Evolutionary conservation across 495 filamentous ascomycete genomes (phyloP).

Genomic region (Jackrogersella multiformis): DNA sequence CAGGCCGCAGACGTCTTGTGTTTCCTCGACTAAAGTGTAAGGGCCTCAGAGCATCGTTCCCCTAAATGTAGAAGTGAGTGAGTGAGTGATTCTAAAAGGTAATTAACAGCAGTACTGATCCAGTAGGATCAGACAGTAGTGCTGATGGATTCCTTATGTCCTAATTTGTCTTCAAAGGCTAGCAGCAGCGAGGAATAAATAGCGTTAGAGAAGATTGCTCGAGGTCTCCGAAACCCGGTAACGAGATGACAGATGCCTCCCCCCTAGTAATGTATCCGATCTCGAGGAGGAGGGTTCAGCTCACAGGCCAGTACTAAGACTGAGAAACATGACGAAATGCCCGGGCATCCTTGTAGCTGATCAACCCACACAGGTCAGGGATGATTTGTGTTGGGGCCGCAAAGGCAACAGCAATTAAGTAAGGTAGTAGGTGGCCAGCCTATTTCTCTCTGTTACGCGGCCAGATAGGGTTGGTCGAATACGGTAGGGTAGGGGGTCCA

Average conservation of each 20-base stretch:
- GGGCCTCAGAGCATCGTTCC: slow-evolving; percentile 13
- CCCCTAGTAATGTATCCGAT: slow-evolving; percentile 41
- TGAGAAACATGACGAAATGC: slow-evolving; percentile 42
- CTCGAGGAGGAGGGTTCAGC: slow-evolving; percentile 34
- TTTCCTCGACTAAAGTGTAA: slow-evolving; percentile 25
- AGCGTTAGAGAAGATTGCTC: slow-evolving; percentile 33
- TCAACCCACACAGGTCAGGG: slow-evolving; percentile 40
- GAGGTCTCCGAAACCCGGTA: slow-evolving; percentile 41
- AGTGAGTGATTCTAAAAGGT: slow-evolving; percentile 19
- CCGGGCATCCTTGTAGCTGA: slow-evolving; percentile 39
- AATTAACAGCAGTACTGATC: slow-evolving; percentile 37
- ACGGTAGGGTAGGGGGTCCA: slow-evolving; percentile 6
- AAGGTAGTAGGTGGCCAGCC: slow-evolving; percentile 40
- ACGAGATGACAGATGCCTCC: slow-evolving; percentile 35
- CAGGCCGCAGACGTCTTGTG: slow-evolving; percentile 25
- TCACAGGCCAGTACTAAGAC: slow-evolving; percentile 27
- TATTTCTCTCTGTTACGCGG: slow-evolving; percentile 40
- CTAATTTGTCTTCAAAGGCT: slow-evolving; percentile 36
- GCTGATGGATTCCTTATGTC: slow-evolving; percentile 43
- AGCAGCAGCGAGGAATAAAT: slow-evolving; percentile 38
- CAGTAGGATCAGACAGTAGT: slow-evolving; percentile 44
- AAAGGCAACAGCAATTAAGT: slow-evolving; percentile 34
- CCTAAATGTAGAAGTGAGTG: slow-evolving; percentile 20
- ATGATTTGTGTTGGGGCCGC: slow-evolving; percentile 44
- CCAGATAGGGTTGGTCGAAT: slow-evolving; percentile 42